Percentiles rank a stretch among this genome's conserved stretches.
Conservation (phyloP, 106 monocot species). For the Acanthochlamys bracteata region DNA sequence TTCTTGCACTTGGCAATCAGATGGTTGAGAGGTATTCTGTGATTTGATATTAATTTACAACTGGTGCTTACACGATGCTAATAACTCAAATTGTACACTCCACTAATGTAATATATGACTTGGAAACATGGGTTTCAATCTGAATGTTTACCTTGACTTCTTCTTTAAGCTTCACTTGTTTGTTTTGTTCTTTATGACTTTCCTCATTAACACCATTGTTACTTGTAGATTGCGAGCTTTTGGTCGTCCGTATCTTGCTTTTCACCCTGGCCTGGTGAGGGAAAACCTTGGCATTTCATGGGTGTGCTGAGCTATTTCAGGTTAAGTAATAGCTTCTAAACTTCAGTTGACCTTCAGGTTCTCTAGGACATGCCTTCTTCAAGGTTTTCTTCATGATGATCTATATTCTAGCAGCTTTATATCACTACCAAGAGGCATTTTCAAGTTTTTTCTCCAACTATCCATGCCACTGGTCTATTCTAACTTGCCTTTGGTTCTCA, state of each 20-base stretch:
- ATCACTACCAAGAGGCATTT: too few relatives aligned
- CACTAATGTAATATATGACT: background rate
- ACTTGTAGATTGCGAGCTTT: conserved; percentile 53
- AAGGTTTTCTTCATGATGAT: background rate
- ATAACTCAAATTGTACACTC: background rate
- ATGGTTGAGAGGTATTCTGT: conserved; percentile 60
- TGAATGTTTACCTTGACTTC: background rate
- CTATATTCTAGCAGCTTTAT: too few relatives aligned
- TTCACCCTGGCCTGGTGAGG: conserved; percentile 71
- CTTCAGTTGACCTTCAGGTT: background rate
- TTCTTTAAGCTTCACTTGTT: too few relatives aligned
- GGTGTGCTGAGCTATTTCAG: conserved; percentile 94
- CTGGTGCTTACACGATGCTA: background rate
- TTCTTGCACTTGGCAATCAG: conserved; percentile 58
- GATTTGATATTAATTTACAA: background rate
- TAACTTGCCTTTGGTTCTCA: background rate
- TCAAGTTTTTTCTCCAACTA: background rate
- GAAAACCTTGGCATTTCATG: conserved; percentile 79
- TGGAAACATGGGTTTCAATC: background rate
- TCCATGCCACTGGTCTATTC: background rate
- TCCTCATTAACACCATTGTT: background rate
- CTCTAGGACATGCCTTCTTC: background rate
- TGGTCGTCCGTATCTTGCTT: conserved; percentile 65
- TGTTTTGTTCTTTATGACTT: too few relatives aligned
- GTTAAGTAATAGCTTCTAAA: conserved; percentile 11